Conservation (phyloP, 1,139 yeast genomes). For the Pichia sp. region DNA sequence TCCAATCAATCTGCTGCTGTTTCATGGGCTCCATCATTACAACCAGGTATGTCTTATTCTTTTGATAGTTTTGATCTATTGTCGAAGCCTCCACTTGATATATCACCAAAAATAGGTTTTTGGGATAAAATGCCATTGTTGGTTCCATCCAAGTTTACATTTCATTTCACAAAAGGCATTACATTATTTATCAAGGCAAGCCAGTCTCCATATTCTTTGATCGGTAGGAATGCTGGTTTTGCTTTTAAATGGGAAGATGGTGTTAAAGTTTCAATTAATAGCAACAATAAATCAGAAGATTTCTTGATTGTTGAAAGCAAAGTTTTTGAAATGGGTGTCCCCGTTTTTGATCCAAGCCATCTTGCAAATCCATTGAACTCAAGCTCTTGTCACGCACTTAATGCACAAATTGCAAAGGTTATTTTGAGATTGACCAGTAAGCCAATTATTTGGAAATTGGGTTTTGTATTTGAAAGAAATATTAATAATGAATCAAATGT, state of each 20-base stretch:
- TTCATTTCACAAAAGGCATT: slow-evolving; percentile 35
- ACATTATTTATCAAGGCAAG: slow-evolving; percentile 49
- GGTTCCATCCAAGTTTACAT: slow-evolving; percentile 42
- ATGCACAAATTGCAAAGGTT: slow-evolving; percentile 35
- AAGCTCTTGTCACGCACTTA: slow-evolving; percentile 31
- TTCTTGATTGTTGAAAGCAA: slow-evolving; percentile 43
- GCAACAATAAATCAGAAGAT: slow-evolving; percentile 35
- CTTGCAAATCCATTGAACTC: slow-evolving; percentile 34
- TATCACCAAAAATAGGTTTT: slow-evolving; percentile 47
- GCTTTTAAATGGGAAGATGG: slow-evolving; percentile 50
- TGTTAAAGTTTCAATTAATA: slow-evolving; percentile 40
- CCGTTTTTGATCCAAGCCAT: slow-evolving; percentile 36
- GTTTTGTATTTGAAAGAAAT: slow-evolving; percentile 54
- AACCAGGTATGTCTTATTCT: slow-evolving; percentile 49
- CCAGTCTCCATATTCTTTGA: slow-evolving; percentile 40
- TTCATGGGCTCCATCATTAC: slow-evolving; percentile 53
- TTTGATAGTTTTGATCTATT: slow-evolving; percentile 51
- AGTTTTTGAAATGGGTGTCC: slow-evolving; percentile 45
- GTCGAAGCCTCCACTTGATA: slow-evolving; percentile 56
- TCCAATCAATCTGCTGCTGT: slow-evolving; percentile 40
- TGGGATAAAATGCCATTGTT: slow-evolving; percentile 52
- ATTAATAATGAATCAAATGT: slow-evolving; percentile 13
- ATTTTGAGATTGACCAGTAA: slow-evolving; percentile 59
- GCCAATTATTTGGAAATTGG: slow-evolving; percentile 49
- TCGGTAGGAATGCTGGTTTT: slow-evolving; percentile 45